Base-by-base conservation (phyloP, 148 eudicot species). In the Amaranthus hypochondriacus region DNA sequence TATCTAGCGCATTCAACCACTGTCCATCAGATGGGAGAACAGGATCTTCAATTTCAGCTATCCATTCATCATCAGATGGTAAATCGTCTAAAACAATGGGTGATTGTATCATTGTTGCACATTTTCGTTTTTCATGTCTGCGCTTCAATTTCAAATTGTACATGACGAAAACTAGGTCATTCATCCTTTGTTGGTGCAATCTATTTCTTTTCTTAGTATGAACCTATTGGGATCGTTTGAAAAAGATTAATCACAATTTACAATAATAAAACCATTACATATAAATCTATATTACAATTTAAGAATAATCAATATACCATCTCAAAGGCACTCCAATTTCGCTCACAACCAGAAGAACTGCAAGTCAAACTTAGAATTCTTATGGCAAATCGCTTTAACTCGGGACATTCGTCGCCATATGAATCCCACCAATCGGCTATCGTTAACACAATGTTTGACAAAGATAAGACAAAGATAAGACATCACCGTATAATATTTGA, bases 291-390 rank as follows among this genome's bases (percentile, higher is more conserved):
- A 18, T 18, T 18, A 18, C 18, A 18, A 18, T 18, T 18, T 18
- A 18, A 18, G 18, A 18, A 18, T 18, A 18, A 18, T 18, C 18
- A 46, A 57, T 66, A 43, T 64, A 74, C 70, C 63, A 63, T 74
- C 57, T 74, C 70, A 54, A 64, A 74, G 10, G 61, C 73, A 69
- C 61, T 74, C 53, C 62, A 74, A 54, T 74, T 73, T 0, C 53
- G 53, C 48, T 69, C 69, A 64, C 77, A 65, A 13, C 69, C 18
- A 18, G 18, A 18, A 18, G 18, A 18, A 18, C 18, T 18, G 18
- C 18, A 18, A 18, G 18, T 18, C 18, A 18, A 18, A 18, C 18
- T 18, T 18, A 18, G 18, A 18, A 18, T 71, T 28, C 76, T 14
- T n/a, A 65, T 72, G 11, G 42, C 71, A 72, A 77, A 77, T 49